phyloP scores from a whole-genome alignment of 2,329 filamentous ascomycete genomes.

The Colletotrichum acutatum region DNA sequence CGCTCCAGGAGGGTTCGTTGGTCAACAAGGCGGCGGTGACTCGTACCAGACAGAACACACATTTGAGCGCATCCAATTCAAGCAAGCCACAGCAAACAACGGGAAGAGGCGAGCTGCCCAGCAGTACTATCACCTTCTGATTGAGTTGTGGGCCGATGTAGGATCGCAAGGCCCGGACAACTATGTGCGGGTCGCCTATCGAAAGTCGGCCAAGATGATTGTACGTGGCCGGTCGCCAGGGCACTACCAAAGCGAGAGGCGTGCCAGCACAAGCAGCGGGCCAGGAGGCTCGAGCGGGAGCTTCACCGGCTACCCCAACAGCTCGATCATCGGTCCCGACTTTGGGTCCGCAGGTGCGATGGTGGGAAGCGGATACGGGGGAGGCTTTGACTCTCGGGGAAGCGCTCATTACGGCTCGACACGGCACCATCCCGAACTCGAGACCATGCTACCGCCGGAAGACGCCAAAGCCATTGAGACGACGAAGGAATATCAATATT shows the following conservation, averaged over 20 bases:
- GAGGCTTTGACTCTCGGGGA: conserved; percentile 52
- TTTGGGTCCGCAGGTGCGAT: conserved; percentile 51
- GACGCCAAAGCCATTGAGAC: conserved; percentile 62
- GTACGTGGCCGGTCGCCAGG: conserved; percentile 87
- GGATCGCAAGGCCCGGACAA: conserved; percentile 59
- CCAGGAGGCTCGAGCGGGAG: conserved; percentile 72
- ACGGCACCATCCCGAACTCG: conserved; percentile 62
- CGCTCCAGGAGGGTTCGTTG: conserved; percentile 48
- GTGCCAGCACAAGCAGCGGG: conserved; percentile 76
- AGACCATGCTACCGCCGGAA: conserved; percentile 62
- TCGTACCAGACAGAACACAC: conserved; percentile 64
- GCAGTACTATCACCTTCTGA: conserved; percentile 91
- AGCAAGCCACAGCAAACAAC: conserved; percentile 93
- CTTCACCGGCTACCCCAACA: conserved; percentile 60
- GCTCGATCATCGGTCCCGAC: conserved; percentile 52
- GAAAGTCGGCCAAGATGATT: conserved; percentile 83
- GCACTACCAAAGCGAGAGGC: conserved; percentile 79
- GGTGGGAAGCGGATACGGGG: conserved; percentile 50
- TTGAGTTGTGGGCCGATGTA: conserved; percentile 82
- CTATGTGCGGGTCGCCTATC: conserved; percentile 77
- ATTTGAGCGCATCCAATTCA: conserved; percentile 95
- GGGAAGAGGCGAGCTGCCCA: conserved; percentile 90
- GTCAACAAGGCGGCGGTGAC: conserved; percentile 43
- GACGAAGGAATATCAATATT: conserved; percentile 66
- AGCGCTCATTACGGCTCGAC: conserved; percentile 53